phyloP scores from a whole-genome alignment of 805 yeast species.

The Kodamaea kaohsiungensis region DNA sequence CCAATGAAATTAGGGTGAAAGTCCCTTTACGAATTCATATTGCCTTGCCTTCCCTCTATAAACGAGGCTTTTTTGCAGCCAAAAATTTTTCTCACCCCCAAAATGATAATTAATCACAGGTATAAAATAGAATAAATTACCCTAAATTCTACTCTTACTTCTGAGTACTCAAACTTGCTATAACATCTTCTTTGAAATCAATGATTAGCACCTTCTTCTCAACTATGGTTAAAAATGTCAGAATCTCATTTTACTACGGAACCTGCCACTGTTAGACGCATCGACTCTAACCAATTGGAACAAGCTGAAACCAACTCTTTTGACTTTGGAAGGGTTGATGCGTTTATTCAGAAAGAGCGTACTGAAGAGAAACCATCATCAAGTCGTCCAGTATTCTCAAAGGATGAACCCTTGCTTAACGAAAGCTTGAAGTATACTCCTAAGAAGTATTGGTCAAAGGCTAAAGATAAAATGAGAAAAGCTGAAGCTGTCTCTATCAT shows the following conservation, averaged over 20 bases:
- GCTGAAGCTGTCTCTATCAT: not conserved
- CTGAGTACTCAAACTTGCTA: not conserved
- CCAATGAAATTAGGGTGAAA: not conserved
- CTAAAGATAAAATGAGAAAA: not conserved
- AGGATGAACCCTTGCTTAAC: not conserved
- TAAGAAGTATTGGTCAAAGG: not conserved
- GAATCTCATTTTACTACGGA: not conserved
- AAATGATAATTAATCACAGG: not conserved
- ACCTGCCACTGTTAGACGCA: not conserved
- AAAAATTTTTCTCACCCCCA: not conserved
- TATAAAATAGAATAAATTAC: not conserved
- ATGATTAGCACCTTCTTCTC: not conserved
- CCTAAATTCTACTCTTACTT: not conserved
- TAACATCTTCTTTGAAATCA: not conserved
- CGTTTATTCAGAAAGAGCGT: not conserved
- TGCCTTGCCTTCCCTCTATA: not conserved
- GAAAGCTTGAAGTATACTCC: not conserved
- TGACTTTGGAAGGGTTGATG: not conserved
- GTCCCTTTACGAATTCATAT: not conserved
- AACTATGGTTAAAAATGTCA: conserved; percentile 1
- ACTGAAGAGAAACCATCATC: not conserved
- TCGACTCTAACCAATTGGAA: not conserved
- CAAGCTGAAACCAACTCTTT: not conserved
- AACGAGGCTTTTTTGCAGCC: not conserved
- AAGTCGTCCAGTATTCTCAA: not conserved